Evolutionary conservation across 805 yeast species (phyloP).

Genomic region (Candida piceae): DNA sequence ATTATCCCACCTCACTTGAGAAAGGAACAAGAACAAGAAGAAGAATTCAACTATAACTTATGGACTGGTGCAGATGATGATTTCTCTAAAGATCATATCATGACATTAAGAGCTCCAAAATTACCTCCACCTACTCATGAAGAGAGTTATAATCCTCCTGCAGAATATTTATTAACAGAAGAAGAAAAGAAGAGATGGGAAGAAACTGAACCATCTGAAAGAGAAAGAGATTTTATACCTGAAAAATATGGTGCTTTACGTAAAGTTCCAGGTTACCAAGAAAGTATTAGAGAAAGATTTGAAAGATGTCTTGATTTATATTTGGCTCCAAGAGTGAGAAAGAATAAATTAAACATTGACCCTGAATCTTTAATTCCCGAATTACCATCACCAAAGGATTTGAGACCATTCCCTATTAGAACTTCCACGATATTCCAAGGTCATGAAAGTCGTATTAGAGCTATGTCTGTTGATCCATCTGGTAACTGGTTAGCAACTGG

Average conservation of each 20-base stretch:
- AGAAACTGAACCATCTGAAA: slow-evolving; percentile 64
- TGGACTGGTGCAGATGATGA: slow-evolving; percentile 72
- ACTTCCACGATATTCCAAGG: slow-evolving; percentile 83
- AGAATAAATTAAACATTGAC: slow-evolving; percentile 84
- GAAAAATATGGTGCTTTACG: slow-evolving; percentile 77
- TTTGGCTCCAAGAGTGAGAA: slow-evolving; percentile 93
- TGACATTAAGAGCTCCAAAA: slow-evolving; percentile 94
- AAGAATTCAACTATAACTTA: slow-evolving; percentile 58
- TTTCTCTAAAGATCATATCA: slow-evolving; percentile 66
- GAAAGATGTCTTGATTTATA: slow-evolving; percentile 93
- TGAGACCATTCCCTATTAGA: slow-evolving; percentile 93
- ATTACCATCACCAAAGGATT: slow-evolving; percentile 92
- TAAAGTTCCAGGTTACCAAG: slow-evolving; percentile 89
- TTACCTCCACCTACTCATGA: slow-evolving; percentile 94
- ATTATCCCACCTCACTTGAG: slow-evolving; percentile 70
- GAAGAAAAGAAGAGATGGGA: slow-evolving; percentile 75
- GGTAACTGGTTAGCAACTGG: slow-evolving; percentile 98
- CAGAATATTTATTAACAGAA: slow-evolving; percentile 76
- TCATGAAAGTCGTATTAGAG: slow-evolving; percentile 76
- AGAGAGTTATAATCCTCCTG: slow-evolving; percentile 97
- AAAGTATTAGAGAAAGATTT: slow-evolving; percentile 81
- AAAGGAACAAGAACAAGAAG: slow-evolving; percentile 46
- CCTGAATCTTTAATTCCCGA: slow-evolving; percentile 96
- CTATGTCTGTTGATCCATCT: slow-evolving; percentile 77
- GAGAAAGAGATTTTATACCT: slow-evolving; percentile 77